phyloP scores from a whole-genome alignment of 2,329 filamentous ascomycete genomes.

The Monosporascus sp. region DNA sequence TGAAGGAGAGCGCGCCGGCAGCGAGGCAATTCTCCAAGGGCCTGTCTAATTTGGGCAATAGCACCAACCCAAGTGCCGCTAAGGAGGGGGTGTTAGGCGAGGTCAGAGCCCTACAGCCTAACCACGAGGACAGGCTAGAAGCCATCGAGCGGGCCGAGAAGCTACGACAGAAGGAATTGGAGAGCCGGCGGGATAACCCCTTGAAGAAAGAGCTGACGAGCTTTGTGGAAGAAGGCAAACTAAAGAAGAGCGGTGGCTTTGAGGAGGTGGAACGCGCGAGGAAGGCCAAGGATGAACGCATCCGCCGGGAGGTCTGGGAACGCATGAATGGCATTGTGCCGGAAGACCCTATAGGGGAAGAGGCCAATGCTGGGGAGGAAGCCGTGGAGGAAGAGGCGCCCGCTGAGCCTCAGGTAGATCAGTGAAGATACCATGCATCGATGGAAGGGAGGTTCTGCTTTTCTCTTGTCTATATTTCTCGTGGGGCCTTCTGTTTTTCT shows the following conservation, averaged over 20 bases:
- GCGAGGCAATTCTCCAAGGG: conserved; percentile 50
- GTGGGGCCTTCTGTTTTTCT: background rate
- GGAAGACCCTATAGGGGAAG: conserved; percentile 36
- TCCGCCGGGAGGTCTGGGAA: conserved; percentile 74
- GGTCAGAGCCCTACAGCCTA: conserved; percentile 87
- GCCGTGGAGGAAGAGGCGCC: background rate
- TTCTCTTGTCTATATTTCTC: background rate
- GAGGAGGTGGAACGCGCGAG: conserved; percentile 88
- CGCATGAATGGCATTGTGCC: conserved; percentile 53
- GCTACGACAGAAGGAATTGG: conserved; percentile 81
- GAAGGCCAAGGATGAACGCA: conserved; percentile 79
- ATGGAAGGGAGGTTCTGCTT: no score
- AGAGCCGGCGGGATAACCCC: conserved; percentile 65
- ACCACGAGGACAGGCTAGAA: conserved; percentile 88
- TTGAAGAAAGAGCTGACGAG: conserved; percentile 79
- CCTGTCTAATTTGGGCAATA: conserved; percentile 48
- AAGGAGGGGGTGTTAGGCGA: conserved; percentile 91
- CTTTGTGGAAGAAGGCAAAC: conserved; percentile 84
- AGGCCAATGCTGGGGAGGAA: conserved; percentile 13
- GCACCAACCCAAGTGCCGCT: conserved; percentile 67
- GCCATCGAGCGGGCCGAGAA: conserved; percentile 97
- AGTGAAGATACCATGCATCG: background rate
- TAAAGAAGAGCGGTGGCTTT: conserved; percentile 94
- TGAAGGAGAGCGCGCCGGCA: conserved; percentile 63
- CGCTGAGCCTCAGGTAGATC: background rate